Evolutionary conservation across 495 filamentous ascomycete species (phyloP), one percentile per base, ranked within the genome.

Genomic region (Aspergillus campestris): DNA sequence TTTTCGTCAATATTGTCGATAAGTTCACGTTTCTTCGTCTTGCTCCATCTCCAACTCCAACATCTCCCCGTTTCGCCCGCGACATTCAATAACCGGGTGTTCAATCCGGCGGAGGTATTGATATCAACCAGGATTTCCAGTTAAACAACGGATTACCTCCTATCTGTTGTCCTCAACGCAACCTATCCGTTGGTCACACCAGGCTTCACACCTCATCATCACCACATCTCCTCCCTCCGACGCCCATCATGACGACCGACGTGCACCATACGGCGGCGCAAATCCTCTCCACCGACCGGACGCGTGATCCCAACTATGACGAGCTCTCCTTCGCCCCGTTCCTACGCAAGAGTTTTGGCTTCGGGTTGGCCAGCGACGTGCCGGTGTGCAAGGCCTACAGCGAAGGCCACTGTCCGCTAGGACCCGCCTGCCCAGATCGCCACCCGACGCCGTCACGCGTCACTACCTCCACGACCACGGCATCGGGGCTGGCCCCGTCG

Each of bases 301-400:
- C 58, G 6, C 80, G 79, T 55, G 59, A 78, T n/a, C 73, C 76
- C 3, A 50, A 56, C 52, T 84, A 79, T 72, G 70, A 70, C 55
- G 58, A 67, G 0, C 88, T 89, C 72, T 71, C 78, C 57, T 88
- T 89, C 74, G 74, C 78, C 12, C 82, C 81, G 27, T 87, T 86
- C 70, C 75, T 89, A 6, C 81, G 81, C 38, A 66, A 73, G 32
- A 83, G 73, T 52, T 90, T 90, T 63, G 81, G 87, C 47, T 86
- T 89, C 66, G 83, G 83, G 47, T 78, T 94, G 30, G 71, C 73
- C 51, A 78, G 82, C 41, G 76, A 83, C 64, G 83, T 86, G 0
- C 86, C 86, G 8, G 70, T 80, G 52, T 94, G 89, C 75, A 87
- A 87, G 57, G 82, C 87, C 47, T 86, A 82, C 69, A 76, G 81